Percentiles rank a stretch among this genome's conserved stretches.
Conservation (phyloP, 2,329 filamentous ascomycete genomes). For the Monosporascus sp. region DNA sequence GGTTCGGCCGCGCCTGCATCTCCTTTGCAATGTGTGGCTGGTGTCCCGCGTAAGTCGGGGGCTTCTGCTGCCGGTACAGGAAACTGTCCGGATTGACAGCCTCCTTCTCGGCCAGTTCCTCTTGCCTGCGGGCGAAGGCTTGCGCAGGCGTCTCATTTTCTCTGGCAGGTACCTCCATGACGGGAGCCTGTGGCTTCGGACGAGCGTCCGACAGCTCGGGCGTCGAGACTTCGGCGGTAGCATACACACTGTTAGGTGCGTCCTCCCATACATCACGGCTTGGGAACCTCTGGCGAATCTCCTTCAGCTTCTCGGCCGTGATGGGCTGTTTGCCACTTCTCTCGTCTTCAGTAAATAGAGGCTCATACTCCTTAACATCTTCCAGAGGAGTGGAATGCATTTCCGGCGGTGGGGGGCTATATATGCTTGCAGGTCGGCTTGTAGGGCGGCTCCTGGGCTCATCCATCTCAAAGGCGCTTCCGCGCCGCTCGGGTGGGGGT, state of each 20-base stretch:
- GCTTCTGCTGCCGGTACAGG: conserved; percentile 46
- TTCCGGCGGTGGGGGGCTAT: conserved; percentile 51
- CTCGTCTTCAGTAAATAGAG: conserved; percentile 79
- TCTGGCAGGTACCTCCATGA: conserved; percentile 27
- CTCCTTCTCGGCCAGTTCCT: conserved; percentile 59
- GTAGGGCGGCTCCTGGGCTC: conserved; percentile 57
- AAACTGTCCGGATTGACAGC: conserved; percentile 43
- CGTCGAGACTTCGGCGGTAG: conserved; percentile 76
- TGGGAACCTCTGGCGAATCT: conserved; percentile 69
- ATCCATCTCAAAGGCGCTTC: conserved; percentile 52
- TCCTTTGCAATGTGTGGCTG: conserved; percentile 48
- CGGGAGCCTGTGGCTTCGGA: conserved; percentile 33
- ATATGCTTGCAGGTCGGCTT: conserved; percentile 60
- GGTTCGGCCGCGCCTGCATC: conserved; percentile 42
- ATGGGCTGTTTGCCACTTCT: conserved; percentile 39
- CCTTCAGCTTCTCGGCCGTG: conserved; percentile 41
- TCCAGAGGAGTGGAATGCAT: conserved; percentile 67
- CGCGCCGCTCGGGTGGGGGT: conserved; percentile 61
- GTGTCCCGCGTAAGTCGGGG: conserved; percentile 40
- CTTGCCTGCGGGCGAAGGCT: conserved; percentile 61
- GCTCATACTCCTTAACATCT: conserved; percentile 91
- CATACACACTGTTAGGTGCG: conserved; percentile 77
- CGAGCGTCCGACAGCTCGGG: conserved; percentile 56
- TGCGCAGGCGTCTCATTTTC: conserved; percentile 54
- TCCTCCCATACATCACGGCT: conserved; percentile 98